These are phyloP conservation scores for Mercurialis annua DNA, from an alignment of 345 rosid genomes.

Conservation along the genomic window DNA sequence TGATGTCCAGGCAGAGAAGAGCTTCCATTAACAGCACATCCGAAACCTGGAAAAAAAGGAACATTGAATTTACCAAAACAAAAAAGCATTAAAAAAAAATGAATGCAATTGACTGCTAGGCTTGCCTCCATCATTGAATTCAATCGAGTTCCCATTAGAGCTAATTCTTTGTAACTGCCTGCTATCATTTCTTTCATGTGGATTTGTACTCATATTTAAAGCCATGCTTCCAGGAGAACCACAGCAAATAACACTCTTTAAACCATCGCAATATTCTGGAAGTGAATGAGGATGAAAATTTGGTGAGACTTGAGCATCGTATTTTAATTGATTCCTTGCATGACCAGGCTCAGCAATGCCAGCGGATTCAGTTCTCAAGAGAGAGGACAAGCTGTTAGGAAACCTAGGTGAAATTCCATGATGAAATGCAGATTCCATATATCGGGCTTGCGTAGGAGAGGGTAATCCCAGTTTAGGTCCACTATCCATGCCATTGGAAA, in stretches of 20 bases:
- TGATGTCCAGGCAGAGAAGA: constrained; percentile 52
- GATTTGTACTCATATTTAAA: constrained; percentile 38
- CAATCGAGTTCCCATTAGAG: constrained; percentile 46
- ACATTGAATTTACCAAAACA: not conserved
- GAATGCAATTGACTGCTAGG: constrained; percentile 8
- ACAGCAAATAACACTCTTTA: constrained; percentile 48
- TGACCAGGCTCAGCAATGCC: constrained; percentile 56
- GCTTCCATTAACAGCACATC: constrained; percentile 72
- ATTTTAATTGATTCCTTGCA: constrained; percentile 47
- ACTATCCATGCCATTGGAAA: constrained; percentile 48
- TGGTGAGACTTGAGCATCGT: constrained; percentile 45
- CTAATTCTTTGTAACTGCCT: constrained; percentile 44
- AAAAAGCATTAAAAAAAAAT: not conserved
- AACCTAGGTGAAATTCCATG: constrained; percentile 55
- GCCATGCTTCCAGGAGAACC: constrained; percentile 46
- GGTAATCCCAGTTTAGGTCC: constrained; percentile 51
- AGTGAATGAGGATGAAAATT: constrained; percentile 72
- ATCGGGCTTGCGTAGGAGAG: constrained; percentile 43
- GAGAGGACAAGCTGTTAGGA: constrained; percentile 62
- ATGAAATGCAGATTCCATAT: constrained; percentile 52
- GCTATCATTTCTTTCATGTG: constrained; percentile 51
- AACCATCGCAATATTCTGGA: constrained; percentile 64
- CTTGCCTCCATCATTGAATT: constrained; percentile 55
- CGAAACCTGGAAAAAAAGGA: constrained; percentile 44
- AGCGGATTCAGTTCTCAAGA: constrained; percentile 48